Conservation (phyloP, 768 basidiomycete genomes). For the Cyathus striatus region DNA sequence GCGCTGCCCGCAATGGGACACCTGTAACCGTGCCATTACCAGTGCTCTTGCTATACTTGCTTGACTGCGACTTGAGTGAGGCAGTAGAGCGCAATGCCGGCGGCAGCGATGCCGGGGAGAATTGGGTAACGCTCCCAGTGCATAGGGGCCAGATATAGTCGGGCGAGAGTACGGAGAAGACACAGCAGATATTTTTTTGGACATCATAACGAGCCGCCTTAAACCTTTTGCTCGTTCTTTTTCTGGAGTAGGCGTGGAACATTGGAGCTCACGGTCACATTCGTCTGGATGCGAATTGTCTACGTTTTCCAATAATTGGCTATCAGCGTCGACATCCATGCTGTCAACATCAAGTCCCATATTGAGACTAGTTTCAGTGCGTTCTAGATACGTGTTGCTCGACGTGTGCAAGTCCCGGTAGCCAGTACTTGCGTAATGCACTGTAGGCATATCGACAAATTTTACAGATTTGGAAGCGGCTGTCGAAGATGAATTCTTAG, state of each 20-base stretch:
- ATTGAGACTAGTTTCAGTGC: background rate
- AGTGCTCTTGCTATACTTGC: background rate
- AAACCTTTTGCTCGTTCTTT: constrained; percentile 25
- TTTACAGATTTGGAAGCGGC: constrained; percentile 55
- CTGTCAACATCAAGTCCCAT: constrained; percentile 30
- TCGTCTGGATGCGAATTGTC: constrained; percentile 7
- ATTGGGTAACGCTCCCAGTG: constrained; percentile 40
- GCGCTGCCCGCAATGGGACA: constrained; percentile 24
- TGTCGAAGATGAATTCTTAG: constrained; percentile 25
- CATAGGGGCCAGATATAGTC: constrained; percentile 41
- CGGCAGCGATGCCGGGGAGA: constrained; percentile 5
- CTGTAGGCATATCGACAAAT: constrained; percentile 61
- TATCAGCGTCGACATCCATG: constrained; percentile 28
- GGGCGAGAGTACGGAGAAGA: constrained; percentile 19
- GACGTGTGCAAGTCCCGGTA: constrained; percentile 19
- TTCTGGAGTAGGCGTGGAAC: constrained; percentile 17
- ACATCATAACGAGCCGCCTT: constrained; percentile 30
- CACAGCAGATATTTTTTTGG: constrained; percentile 15
- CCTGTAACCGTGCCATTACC: background rate
- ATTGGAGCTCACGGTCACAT: constrained; percentile 14
- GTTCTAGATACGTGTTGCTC: constrained; percentile 2
- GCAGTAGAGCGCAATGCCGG: constrained; percentile 10
- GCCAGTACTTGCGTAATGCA: constrained; percentile 40
- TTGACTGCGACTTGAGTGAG: constrained; percentile 4
- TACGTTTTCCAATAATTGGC: constrained; percentile 11